Evolutionary conservation across 2,329 filamentous ascomycete species (phyloP).

Genomic region (Trichoderma sp.): DNA sequence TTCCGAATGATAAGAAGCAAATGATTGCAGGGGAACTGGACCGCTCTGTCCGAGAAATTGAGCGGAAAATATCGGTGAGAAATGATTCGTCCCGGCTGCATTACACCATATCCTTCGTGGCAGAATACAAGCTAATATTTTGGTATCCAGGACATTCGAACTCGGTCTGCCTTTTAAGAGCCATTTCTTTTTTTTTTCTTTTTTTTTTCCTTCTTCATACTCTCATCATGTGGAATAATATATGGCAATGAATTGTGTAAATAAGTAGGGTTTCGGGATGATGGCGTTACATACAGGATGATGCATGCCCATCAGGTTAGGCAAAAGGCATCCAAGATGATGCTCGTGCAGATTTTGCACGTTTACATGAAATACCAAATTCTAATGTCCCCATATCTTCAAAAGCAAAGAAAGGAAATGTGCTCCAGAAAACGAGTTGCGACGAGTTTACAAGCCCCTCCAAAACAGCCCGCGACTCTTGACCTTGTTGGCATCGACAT

Average conservation of each 20-base stretch:
- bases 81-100: neutral
- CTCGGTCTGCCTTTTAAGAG: slow-evolving; percentile 55
- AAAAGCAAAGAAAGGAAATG: neutral
- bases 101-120: neutral
- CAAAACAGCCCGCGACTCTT: slow-evolving; percentile 34
- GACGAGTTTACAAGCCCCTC: slow-evolving; percentile 28
- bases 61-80: slow-evolving; percentile 81
- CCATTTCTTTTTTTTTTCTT: slow-evolving; percentile 10
- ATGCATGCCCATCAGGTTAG: slow-evolving; percentile 26
- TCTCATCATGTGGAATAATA: slow-evolving; percentile 29
- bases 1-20: slow-evolving; percentile 85
- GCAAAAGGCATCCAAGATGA: slow-evolving; percentile 27
- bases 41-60: slow-evolving; percentile 85
- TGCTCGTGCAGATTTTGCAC: slow-evolving; percentile 22
- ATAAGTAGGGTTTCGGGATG: slow-evolving; percentile 27
- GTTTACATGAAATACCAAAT: slow-evolving; percentile 29
- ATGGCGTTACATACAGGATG: slow-evolving; percentile 34
- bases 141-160: slow-evolving; percentile 50
- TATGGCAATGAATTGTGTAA: slow-evolving; percentile 24
- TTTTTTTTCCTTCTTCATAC: no score
- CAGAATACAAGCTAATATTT: neutral
- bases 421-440: neutral
- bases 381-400: slow-evolving; percentile 26
- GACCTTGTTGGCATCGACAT: slow-evolving; percentile 29
- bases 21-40: slow-evolving; percentile 94